phyloP scores from a whole-genome alignment of 768 basidiomycete genomes.

The Fistulinella prunicolor region DNA sequence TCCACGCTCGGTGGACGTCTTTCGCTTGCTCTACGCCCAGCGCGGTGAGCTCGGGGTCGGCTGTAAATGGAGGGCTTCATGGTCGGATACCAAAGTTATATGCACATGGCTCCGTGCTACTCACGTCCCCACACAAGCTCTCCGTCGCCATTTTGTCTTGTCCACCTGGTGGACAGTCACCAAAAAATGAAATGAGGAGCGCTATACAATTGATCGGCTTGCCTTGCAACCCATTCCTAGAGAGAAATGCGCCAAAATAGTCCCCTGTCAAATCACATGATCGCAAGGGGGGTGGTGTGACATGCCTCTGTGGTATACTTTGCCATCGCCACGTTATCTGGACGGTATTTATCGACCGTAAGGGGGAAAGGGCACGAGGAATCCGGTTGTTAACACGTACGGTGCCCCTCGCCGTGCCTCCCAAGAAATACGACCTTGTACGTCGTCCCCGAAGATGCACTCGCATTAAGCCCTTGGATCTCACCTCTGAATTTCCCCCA shows the following conservation, averaged over 20 bases:
- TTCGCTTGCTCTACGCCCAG: slow-evolving; percentile 56
- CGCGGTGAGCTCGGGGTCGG: slow-evolving; percentile 63
- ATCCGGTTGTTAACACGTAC: slow-evolving; percentile 38
- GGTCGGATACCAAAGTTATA: neutral
- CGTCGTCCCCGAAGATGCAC: slow-evolving; percentile 34
- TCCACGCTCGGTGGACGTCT: slow-evolving; percentile 46
- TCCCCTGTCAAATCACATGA: too few species aligned
- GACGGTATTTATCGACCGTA: slow-evolving; percentile 43
- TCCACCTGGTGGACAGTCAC: slow-evolving; percentile 42
- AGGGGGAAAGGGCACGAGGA: too few species aligned
- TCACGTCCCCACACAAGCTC: slow-evolving; percentile 72
- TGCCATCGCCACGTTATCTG: slow-evolving; percentile 68
- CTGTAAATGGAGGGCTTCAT: slow-evolving; percentile 39
- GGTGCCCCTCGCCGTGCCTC: slow-evolving; percentile 72
- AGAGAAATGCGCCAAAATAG: too few species aligned
- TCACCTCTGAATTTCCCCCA: slow-evolving; percentile 47
- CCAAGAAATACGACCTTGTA: slow-evolving; percentile 67
- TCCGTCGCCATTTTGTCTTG: slow-evolving; percentile 58
- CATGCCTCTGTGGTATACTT: slow-evolving; percentile 56
- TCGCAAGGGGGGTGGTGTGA: neutral
- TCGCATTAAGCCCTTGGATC: slow-evolving; percentile 44
- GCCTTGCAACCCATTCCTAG: slow-evolving; percentile 66
- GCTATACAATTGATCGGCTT: slow-evolving; percentile 18
- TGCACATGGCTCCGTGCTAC: slow-evolving; percentile 25
- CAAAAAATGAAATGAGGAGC: neutral